These are phyloP conservation scores for Suillus luteus DNA, from an alignment of 768 basidiomycete species.

Conservation along the genomic window DNA sequence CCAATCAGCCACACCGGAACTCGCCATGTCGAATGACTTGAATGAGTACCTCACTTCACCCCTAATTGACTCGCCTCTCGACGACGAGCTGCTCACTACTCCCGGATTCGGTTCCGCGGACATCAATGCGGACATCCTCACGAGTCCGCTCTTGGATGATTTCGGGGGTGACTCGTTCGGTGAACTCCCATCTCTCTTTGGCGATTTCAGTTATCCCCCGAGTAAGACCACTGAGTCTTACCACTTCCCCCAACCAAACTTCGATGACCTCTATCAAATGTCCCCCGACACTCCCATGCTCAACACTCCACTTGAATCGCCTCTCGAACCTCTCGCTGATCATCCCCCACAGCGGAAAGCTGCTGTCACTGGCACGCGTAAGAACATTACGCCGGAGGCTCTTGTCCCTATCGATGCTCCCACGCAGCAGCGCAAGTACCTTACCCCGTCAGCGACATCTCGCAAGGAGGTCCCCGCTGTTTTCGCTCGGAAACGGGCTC, in stretches of 20 bases:
- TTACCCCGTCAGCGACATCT: slow-evolving; percentile 72
- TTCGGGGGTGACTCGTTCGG: slow-evolving; percentile 35
- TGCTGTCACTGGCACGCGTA: slow-evolving; percentile 67
- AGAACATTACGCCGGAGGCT: slow-evolving; percentile 62
- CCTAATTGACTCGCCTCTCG: slow-evolving; percentile 48
- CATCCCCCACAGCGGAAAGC: slow-evolving; percentile 36
- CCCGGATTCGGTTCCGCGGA: slow-evolving; percentile 41
- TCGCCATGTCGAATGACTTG: slow-evolving; percentile 37
- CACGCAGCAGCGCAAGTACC: slow-evolving; percentile 75
- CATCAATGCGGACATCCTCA: slow-evolving; percentile 40
- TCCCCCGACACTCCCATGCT: slow-evolving; percentile 55
- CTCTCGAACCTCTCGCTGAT: slow-evolving; percentile 22
- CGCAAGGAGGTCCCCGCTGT: slow-evolving; percentile 76
- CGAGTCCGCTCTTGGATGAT: slow-evolving; percentile 44
- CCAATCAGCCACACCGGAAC: slow-evolving; percentile 43
- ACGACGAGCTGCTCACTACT: slow-evolving; percentile 46
- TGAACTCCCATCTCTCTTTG: slow-evolving; percentile 37
- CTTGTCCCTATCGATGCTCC: slow-evolving; percentile 78
- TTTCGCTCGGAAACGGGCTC: slow-evolving; percentile 64
- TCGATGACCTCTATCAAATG: slow-evolving; percentile 46
- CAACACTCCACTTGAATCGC: slow-evolving; percentile 38
- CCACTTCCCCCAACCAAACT: slow-evolving; percentile 22
- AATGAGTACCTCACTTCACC: slow-evolving; percentile 50
- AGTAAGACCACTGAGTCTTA: slow-evolving; percentile 17
- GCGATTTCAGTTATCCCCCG: slow-evolving; percentile 23